Conservation (phyloP, 768 basidiomycete species). For the Russula ochroleuca region DNA sequence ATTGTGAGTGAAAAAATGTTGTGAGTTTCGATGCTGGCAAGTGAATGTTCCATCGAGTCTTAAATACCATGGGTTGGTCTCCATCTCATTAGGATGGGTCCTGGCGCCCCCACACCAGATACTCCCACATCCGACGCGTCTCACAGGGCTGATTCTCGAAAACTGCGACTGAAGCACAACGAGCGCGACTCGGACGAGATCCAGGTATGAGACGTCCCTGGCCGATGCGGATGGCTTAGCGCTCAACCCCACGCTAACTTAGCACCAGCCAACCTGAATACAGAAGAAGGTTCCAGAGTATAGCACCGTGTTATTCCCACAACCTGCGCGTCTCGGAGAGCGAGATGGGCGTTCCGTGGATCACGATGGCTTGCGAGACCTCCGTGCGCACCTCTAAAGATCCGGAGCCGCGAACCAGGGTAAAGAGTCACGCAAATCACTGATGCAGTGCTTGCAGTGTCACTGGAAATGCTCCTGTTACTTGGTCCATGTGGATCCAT, state of each 20-base stretch:
- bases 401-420: not conserved
- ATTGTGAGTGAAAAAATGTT: not conserved
- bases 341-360: not conserved
- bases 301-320: not conserved
- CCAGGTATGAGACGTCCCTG: not conserved
- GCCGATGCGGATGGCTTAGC: not conserved
- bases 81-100: not conserved
- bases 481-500: not conserved
- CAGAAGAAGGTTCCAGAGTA: not conserved
- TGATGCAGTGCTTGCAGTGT: not conserved
- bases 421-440: not conserved
- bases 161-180: not conserved
- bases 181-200: not conserved
- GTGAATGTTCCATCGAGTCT: not conserved
- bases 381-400: too few relatives aligned
- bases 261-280: not conserved
- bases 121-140: slow-evolving; percentile 3
- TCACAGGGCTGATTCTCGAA: not conserved
- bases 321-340: slow-evolving; percentile 1
- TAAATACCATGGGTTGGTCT: slow-evolving; percentile 1
- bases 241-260: too few relatives aligned
- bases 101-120: slow-evolving; percentile 8
- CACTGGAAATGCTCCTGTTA: not conserved
- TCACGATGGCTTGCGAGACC: not conserved
- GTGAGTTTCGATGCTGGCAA: not conserved